These are phyloP conservation scores for Alternaria incomplexa DNA, from an alignment of 2,329 filamentous ascomycete species.

Conservation along the genomic window DNA sequence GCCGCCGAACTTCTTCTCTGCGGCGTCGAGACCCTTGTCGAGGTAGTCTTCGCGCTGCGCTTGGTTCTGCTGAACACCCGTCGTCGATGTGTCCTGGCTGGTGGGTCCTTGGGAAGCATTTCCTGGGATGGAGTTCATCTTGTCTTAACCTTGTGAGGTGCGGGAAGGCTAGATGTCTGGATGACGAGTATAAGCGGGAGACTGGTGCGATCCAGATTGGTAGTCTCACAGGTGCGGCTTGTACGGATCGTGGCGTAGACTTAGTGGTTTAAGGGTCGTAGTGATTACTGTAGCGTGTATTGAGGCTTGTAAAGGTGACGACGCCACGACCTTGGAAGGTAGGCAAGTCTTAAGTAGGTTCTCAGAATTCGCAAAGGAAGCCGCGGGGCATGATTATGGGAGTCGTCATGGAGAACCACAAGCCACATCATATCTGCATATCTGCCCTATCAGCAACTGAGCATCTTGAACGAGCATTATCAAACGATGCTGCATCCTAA, in stretches of 20 bases:
- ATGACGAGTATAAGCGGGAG: background rate
- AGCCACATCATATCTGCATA: background rate
- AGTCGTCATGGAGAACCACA: background rate
- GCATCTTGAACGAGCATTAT: background rate
- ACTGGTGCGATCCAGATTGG: background rate
- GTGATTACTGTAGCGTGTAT: background rate
- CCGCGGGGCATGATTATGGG: background rate
- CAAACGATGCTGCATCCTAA: background rate
- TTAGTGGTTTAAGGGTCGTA: background rate
- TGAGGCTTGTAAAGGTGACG: background rate
- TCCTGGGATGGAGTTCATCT: constrained; percentile 8
- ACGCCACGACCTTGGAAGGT: background rate
- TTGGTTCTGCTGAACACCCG: background rate
- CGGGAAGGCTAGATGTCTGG: background rate
- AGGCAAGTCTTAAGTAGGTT: background rate
- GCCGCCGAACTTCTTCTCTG: constrained; percentile 55
- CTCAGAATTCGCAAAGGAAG: background rate
- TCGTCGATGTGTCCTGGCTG: constrained; percentile 1
- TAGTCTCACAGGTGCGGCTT: background rate
- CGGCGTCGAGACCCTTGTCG: constrained; percentile 23
- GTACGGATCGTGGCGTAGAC: background rate
- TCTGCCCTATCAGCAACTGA: background rate
- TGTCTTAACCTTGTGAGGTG: background rate
- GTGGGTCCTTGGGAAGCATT: constrained; percentile 2
- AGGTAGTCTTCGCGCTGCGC: constrained; percentile 17